Evolutionary conservation across 2,329 filamentous ascomycete species (phyloP), one percentile per base, ranked within the genome.

Genomic region (Phialocephala subalpina): DNA sequence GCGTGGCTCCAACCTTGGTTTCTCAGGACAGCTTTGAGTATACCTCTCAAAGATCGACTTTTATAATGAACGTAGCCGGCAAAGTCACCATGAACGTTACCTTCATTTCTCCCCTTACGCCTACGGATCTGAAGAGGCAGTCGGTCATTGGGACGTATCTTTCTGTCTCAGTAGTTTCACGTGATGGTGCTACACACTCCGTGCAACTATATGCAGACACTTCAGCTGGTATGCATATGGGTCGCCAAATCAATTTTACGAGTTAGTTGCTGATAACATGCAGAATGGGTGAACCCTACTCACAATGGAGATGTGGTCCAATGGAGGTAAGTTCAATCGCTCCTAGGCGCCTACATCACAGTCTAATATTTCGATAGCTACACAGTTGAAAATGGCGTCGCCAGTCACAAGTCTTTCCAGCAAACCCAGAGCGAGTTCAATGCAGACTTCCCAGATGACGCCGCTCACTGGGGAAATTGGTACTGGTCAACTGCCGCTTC

Each of bases 401-500:
- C 67, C 1, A 68, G 67, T 40, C 73, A 75, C 58, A 63, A 66
- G 40, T 67, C 62, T 16, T 74, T 66, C 65, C 68, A 69, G 45
- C 67, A 72, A 62, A 68, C 25, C 22, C 73, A 74, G 45, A 73
- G 68, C 58, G 73, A 75, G 49, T 75, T 75, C 42, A 75, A 75
- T 29, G 70, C 66, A 6, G 73, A 75, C 58, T 74, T 72, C 57
- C 62, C 73, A 20, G 73, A 75, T 56, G 73, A 75, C 64, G 80
- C 80, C 56, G 90, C 96, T 72, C 89, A 93, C 79, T 97, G 93
- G 93, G 93, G 93, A 2, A 89, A 86, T 58, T 86, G 94, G 80
- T 88, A 92, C 77, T 93, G 94, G 77, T 90, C 90, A 14, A 93
- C 87, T 2, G 86, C 87, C n/a, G 81, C 84, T 61, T 75, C 83